These are phyloP conservation scores for Starmerella potacharoeniae DNA, from an alignment of 805 yeast species.

Conservation along the genomic window DNA sequence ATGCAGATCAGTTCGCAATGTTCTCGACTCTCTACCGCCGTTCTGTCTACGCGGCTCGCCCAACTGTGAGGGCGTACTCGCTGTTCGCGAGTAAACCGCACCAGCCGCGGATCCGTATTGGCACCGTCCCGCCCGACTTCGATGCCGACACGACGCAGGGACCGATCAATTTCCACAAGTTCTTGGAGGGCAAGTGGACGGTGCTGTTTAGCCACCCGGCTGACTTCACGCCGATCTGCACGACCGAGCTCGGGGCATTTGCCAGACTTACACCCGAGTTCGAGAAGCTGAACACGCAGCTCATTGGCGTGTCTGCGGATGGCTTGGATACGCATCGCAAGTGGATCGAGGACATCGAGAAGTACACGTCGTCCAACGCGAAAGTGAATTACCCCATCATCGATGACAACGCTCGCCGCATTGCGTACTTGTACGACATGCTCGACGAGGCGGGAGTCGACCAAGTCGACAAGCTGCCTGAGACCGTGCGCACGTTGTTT, in stretches of 20 bases:
- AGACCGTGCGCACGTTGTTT: slow-evolving; percentile 86
- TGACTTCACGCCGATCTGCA: slow-evolving; percentile 93
- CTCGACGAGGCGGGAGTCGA: slow-evolving; percentile 75
- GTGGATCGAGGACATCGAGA: slow-evolving; percentile 89
- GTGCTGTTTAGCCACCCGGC: slow-evolving; percentile 90
- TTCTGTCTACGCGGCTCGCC: background rate
- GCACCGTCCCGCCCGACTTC: slow-evolving; percentile 81
- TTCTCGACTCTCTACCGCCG: background rate
- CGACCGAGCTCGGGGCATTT: slow-evolving; percentile 91
- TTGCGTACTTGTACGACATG: slow-evolving; percentile 77
- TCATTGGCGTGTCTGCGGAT: slow-evolving; percentile 85
- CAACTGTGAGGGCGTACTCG: background rate
- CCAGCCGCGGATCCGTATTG: slow-evolving; percentile 53
- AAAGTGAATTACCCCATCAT: slow-evolving; percentile 79
- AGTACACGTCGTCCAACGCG: slow-evolving; percentile 55
- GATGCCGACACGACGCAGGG: slow-evolving; percentile 74
- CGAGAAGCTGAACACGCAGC: slow-evolving; percentile 69
- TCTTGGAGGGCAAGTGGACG: slow-evolving; percentile 75
- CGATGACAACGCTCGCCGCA: slow-evolving; percentile 76
- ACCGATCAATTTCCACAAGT: slow-evolving; percentile 74
- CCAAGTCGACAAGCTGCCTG: slow-evolving; percentile 58
- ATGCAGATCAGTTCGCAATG: background rate
- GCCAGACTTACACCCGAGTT: slow-evolving; percentile 83
- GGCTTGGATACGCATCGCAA: slow-evolving; percentile 63
- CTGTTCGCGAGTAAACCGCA: slow-evolving; percentile 23